Evolutionary conservation across 805 yeast genomes (phyloP).

Genomic region (Saturnispora saitoi): DNA sequence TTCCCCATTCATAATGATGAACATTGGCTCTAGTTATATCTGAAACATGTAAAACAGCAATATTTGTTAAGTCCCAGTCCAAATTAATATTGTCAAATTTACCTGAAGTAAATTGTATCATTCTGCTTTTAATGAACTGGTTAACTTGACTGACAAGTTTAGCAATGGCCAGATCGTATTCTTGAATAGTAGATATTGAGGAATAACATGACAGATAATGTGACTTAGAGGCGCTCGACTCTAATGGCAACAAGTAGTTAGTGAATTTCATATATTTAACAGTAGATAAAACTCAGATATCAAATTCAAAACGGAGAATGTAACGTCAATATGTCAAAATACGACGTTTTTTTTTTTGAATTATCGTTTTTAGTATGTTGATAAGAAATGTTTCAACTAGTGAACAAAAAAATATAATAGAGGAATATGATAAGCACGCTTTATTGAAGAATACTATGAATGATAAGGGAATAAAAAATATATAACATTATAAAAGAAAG

Average conservation of each 20-base stretch:
- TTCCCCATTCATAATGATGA: neutral
- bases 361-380: too few species aligned
- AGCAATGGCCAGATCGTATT: neutral
- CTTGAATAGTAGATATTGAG: neutral
- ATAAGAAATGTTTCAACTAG: too few species aligned
- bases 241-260: conserved; percentile 5
- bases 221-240: neutral
- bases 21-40: conserved; percentile 4
- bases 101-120: neutral
- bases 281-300: neutral
- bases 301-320: too few species aligned
- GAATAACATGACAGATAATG: conserved; percentile 3
- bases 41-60: conserved; percentile 1
- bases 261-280: neutral
- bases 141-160: neutral
- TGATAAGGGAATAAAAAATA: neutral
- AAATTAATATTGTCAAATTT: conserved; percentile 1
- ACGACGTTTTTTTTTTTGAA: neutral
- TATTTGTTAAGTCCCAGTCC: conserved; percentile 1
- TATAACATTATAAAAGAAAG: neutral
- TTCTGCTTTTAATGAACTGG: neutral
- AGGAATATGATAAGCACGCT: too few species aligned
- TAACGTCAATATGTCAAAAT: neutral
- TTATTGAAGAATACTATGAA: neutral
- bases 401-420: too few species aligned